Base-by-base conservation (phyloP, 495 filamentous ascomycete genomes). In the Podospora conica region DNA sequence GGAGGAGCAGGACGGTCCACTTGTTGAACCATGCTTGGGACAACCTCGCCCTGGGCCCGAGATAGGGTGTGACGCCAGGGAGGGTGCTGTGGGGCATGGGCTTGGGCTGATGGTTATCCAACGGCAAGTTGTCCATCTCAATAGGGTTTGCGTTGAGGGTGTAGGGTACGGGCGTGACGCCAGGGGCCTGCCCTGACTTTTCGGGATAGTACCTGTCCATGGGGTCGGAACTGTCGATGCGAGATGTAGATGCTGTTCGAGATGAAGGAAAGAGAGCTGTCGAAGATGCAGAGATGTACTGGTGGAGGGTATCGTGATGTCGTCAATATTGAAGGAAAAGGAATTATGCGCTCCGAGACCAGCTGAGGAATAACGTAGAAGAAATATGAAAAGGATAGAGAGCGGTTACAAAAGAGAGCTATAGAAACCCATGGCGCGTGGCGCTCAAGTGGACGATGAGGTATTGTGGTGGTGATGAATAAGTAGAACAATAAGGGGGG, bases 1-100 rank as follows among this genome's bases (percentile, higher is more conserved):
- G 85, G 54, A 96, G 73, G 10, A 98, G 81, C 55, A 98, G 84
- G 64, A 98, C 82, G 53, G 95, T 97, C 96, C 96, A 98, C 78
- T 90, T 84, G 82, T 98, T 98, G 81, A 98, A 89, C 92, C 93
- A 96, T 73, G 92, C 81, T 82, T 98, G 95, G 28, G 95, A 98
- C 54, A 98, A 83, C 66, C 93, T 87, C 65, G 95, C 90, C 68
- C 88, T 87, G 69, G 96, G 84, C 62, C 94, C 95, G 31, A 98
- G 89, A 73, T 98, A 98, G 28, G 95, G 96, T 58, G 92, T 98
- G 71, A 96, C 85, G 66, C 58, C 60, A 8, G 72, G 71, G 2
- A 73, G 69, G 15, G 76, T 76, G 56, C 75, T 67, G 25, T 70
- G 61, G 58, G 71, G 71, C 33, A 53, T 59, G 20, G 65, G 12